Evolutionary conservation across 176 grass and related monocot genomes (phyloP).

Genomic region (Eragrostis curvula): DNA sequence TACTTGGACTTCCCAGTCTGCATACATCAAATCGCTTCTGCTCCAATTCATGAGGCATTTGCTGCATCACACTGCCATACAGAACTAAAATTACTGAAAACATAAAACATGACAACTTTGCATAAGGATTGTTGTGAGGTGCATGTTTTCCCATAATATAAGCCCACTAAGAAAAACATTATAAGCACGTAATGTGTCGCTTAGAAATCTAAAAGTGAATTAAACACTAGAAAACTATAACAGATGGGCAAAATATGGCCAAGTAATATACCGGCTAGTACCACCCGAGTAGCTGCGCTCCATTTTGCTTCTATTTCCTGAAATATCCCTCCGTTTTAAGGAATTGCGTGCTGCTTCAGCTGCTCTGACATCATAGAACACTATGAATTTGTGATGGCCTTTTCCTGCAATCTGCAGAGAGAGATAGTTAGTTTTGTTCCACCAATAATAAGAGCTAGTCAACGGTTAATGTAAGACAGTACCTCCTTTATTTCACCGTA

Average conservation of each 20-base stretch:
- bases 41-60: constrained; percentile 51
- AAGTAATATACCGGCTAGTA: constrained; percentile 53
- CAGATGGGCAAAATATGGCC: neutral
- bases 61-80: constrained; percentile 66
- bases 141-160: neutral
- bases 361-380: constrained; percentile 93
- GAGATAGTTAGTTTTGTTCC: constrained; percentile 38
- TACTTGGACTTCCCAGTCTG: constrained; percentile 61
- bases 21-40: constrained; percentile 48
- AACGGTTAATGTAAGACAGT: constrained; percentile 15
- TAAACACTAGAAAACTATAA: neutral
- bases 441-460: constrained; percentile 10
- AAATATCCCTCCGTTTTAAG: constrained; percentile 69
- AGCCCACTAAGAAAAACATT: neutral
- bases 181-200: neutral
- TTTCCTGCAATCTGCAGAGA: constrained; percentile 71
- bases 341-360: constrained; percentile 69
- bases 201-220: neutral
- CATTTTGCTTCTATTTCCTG: constrained; percentile 78
- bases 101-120: neutral
- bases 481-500: constrained; percentile 98
- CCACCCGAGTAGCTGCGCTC: constrained; percentile 60
- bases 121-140: neutral
- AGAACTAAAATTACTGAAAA: constrained; percentile 26
- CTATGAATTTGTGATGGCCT: constrained; percentile 65